Evolutionary conservation across 2,329 filamentous ascomycete genomes (phyloP), one percentile per base, ranked within the genome.

Genomic region (Pochonia chlamydosporia): DNA sequence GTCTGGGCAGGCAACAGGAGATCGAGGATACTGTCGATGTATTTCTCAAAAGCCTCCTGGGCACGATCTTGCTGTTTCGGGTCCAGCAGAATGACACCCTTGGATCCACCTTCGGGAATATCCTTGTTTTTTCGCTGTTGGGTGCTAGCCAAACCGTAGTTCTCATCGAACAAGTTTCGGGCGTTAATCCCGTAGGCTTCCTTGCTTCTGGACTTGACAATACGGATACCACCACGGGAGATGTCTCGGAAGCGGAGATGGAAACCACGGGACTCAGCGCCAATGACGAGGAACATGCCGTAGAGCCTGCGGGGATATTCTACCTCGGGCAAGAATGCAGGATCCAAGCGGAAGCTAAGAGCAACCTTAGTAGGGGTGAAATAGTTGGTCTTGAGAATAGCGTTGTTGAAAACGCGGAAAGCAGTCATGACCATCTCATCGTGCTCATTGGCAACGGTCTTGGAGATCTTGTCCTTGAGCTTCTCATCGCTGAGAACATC

Each of bases 121-220:
- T 99, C 93, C 76, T 99, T 99, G 79, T 99, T 99, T 81, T 99
- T 99, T 63, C 93, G 89, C 72, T 99, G 93, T 70, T 99, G 93
- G 0, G 93, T 99, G 70, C 95, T 97, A 55, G 93, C 92, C 51
- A 99, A 80, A 54, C 93, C 95, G 71, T 99, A 99, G 71, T 99
- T 99, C 73, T 99, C 93, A 59, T 99, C 93, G 60, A 99, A 99
- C 53, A 99, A 78, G 49, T 90, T 96, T 50, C 93, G 86, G 31
- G 91, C 91, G 64, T 99, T 99, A 75, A 97, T 97, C 52, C 85
- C 81, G 64, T 96, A 99, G 3, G 91, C 89, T 68, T 99, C 93
- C 67, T 90, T 89, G 70, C 91, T 96, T 59, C 93, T 83, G 49
- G 92, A 97, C 76, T 97, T 97, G 69, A 99, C 93, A 54, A 99